Evolutionary conservation across 2,329 filamentous ascomycete species (phyloP).

Genomic region (Pseudogymnoascus sp.): DNA sequence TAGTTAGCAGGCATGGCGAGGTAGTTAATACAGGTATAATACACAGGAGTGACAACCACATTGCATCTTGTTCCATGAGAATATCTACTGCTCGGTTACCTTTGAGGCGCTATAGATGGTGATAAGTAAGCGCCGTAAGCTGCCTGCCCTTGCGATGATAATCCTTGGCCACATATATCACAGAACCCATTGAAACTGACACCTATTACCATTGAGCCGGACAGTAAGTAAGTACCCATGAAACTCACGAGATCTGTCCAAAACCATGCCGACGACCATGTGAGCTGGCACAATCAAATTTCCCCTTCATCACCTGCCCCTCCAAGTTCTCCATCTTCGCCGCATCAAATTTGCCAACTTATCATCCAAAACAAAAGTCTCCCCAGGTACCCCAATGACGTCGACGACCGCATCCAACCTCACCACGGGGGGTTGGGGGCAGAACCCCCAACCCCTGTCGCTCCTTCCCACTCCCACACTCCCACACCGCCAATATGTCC

Average conservation of each 20-base stretch:
- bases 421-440: background rate
- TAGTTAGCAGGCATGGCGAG: constrained; percentile 5
- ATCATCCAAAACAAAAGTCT: background rate
- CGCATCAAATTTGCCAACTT: background rate
- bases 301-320: background rate
- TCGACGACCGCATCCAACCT: background rate
- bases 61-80: background rate
- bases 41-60: constrained; percentile 2
- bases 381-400: background rate
- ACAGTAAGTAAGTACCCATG: background rate
- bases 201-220: no score
- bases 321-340: background rate
- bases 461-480: background rate
- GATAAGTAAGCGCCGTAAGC: background rate
- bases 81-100: background rate
- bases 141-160: background rate
- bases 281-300: background rate
- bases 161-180: background rate
- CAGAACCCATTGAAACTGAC: background rate
- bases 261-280: background rate
- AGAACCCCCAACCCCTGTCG: background rate
- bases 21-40: constrained; percentile 9
- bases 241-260: background rate
- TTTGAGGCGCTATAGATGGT: background rate
- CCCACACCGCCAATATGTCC: background rate